Conservation (phyloP, 495 filamentous ascomycete genomes). For the Cenococcum geophilum region DNA sequence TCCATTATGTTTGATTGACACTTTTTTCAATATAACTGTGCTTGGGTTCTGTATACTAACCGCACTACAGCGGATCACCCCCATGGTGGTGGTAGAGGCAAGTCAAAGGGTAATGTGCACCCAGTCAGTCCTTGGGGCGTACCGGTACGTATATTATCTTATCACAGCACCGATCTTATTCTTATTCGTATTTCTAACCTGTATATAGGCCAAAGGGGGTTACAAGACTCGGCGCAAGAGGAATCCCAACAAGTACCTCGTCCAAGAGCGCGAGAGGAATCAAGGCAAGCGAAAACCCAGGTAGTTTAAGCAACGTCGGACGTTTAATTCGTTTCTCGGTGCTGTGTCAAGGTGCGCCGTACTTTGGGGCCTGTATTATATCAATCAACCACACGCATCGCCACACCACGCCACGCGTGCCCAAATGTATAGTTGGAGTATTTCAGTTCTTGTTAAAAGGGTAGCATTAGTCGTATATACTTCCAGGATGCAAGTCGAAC, state of each 20-base stretch:
- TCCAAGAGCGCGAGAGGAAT: conserved; percentile 40
- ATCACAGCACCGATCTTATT: conserved; percentile 5
- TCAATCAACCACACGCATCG: not conserved
- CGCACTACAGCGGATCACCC: conserved; percentile 70
- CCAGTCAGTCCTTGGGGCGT: conserved; percentile 94
- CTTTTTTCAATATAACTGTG: too few relatives aligned
- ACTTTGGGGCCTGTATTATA: not conserved
- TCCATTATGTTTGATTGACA: conserved; percentile 10
- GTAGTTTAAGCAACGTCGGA: not conserved
- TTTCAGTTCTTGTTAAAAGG: too few relatives aligned
- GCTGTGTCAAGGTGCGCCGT: not conserved
- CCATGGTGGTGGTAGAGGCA: conserved; percentile 96
- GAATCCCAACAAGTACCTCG: conserved; percentile 42
- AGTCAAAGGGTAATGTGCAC: conserved; percentile 94
- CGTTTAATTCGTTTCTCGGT: not conserved
- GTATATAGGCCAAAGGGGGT: conserved; percentile 75
- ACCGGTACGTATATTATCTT: conserved; percentile 60
- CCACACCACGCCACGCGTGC: too few relatives aligned
- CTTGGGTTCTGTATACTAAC: conserved; percentile 29
- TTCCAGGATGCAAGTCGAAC: too few relatives aligned
- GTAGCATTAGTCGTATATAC: too few relatives aligned
- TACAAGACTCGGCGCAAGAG: conserved; percentile 80
- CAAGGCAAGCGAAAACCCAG: conserved; percentile 41
- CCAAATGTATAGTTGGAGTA: too few relatives aligned
- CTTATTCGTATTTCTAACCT: conserved; percentile 10